Percentiles rank a stretch among this genome's conserved stretches.
These are phyloP conservation scores for Nigrospora sphaerica DNA, from an alignment of 2,329 filamentous ascomycete species.

Conservation along the genomic window DNA sequence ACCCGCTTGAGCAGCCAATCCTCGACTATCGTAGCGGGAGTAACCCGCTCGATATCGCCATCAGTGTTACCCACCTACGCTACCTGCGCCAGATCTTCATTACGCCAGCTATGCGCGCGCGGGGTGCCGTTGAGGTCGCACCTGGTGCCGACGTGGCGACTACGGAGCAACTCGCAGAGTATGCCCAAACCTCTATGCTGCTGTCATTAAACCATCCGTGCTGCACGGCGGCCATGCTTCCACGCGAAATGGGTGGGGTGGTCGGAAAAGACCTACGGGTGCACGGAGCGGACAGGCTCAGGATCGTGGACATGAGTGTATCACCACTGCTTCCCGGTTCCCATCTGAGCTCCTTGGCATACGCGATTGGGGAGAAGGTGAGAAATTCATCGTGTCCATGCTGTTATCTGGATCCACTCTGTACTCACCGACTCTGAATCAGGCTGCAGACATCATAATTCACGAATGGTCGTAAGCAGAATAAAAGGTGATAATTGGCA, in stretches of 20 bases:
- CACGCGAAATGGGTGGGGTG: neutral
- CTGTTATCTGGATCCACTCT: neutral
- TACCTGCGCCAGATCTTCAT: constrained; percentile 14
- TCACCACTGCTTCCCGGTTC: neutral
- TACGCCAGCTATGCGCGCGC: constrained; percentile 2
- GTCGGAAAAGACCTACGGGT: neutral
- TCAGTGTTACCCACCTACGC: constrained; percentile 15
- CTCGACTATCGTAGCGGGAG: constrained; percentile 18
- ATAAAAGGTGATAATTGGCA: neutral
- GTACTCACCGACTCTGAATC: neutral
- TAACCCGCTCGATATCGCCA: constrained; percentile 16
- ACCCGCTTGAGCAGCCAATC: constrained; percentile 13
- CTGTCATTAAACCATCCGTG: neutral
- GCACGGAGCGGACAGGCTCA: neutral
- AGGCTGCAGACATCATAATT: neutral
- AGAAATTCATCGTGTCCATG: neutral
- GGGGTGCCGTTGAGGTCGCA: constrained; percentile 3
- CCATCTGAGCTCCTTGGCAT: neutral
- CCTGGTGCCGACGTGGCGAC: constrained; percentile 12
- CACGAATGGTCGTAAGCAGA: neutral
- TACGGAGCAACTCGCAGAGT: neutral
- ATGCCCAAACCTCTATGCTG: neutral
- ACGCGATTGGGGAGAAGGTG: constrained; percentile 1
- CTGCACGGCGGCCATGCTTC: constrained; percentile 1
- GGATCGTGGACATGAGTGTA: neutral